Evolutionary conservation across 164 flowering plant species (phyloP), one percentile per base, ranked within the genome.

Genomic region (Magnolia kwangsiensis): DNA sequence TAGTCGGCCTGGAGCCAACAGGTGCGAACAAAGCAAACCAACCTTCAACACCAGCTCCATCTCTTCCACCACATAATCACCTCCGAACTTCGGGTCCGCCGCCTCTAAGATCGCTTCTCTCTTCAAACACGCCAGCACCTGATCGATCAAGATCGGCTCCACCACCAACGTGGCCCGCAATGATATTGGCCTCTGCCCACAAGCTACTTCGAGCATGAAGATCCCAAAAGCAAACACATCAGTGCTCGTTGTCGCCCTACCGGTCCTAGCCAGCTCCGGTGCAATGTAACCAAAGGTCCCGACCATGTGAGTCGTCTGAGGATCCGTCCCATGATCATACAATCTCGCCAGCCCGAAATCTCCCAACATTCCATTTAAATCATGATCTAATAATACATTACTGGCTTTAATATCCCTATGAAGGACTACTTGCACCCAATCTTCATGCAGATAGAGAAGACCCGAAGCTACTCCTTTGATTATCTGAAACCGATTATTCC

Each of bases 221-320:
- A 78, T 81, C 8, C 88, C 88, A 49, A 84, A 84, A 0, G 84
- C 81, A 45, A 70, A 86, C 70, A 86, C 85, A 51, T 86, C 88
- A 0, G 82, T 79, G 74, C 82, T 73, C 6, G 73, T 75, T 0
- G 83, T 82, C 61, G 81, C 83, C 79, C 78, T 82, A 3, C 86
- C 82, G 0, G 82, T 84, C 71, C 80, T 71, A 5, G 76, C 31
- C 2, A 78, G 78, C 80, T 86, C 88, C 0, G 86, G 88, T 0
- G 88, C 88, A 1, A 86, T 63, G 73, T 84, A 84, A 6, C 88
- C 88, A 4, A 84, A 14, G 0, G 88, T 86, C 0, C 88, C 88
- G 0, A 80, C 85, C 37, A 86, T 79, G 4, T 66, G 79, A 1
- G 88, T 84, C 0, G 85, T 81, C 7, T 73, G 81, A 2, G 83